phyloP scores from a whole-genome alignment of 768 basidiomycete species.

The Naganishia kalamii region DNA sequence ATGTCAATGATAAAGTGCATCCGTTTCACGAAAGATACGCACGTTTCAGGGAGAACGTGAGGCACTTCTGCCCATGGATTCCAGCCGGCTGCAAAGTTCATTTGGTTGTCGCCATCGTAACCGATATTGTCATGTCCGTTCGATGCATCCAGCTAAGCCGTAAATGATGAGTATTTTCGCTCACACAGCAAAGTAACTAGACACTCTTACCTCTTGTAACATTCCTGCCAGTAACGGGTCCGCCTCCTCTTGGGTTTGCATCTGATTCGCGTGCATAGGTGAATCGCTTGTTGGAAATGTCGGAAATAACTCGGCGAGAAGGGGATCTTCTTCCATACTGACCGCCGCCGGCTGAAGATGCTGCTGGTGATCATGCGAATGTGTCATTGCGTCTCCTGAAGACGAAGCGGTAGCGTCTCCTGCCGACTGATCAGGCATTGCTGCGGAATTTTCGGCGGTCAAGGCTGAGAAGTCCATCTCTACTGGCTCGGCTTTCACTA shows the following conservation, averaged over 20 bases:
- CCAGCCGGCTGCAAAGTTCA: constrained; percentile 4
- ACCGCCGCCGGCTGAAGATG: neutral
- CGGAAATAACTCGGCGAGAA: constrained; percentile 4
- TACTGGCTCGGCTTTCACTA: constrained; percentile 2
- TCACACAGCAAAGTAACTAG: neutral
- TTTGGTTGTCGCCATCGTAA: neutral
- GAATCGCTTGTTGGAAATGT: neutral
- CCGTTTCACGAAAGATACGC: neutral
- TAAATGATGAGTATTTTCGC: neutral
- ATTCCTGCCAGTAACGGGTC: constrained; percentile 11
- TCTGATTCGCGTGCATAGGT: neutral
- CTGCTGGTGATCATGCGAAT: neutral
- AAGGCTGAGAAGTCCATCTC: neutral
- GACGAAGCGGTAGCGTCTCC: neutral
- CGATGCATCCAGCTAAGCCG: neutral
- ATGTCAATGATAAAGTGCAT: neutral
- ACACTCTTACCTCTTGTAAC: constrained; percentile 1
- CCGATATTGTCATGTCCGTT: neutral
- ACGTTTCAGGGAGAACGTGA: constrained; percentile 14
- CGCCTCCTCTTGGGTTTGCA: constrained; percentile 1
- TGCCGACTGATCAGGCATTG: neutral
- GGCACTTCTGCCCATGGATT: constrained; percentile 15
- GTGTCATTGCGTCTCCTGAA: neutral
- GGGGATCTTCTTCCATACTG: constrained; percentile 11
- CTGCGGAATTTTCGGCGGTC: neutral